A percentile compares a stretch with the other conserved stretches of the same genome.
Conservation (phyloP, 352 stramenopile species). For the Peronospora farinosa region DNA sequence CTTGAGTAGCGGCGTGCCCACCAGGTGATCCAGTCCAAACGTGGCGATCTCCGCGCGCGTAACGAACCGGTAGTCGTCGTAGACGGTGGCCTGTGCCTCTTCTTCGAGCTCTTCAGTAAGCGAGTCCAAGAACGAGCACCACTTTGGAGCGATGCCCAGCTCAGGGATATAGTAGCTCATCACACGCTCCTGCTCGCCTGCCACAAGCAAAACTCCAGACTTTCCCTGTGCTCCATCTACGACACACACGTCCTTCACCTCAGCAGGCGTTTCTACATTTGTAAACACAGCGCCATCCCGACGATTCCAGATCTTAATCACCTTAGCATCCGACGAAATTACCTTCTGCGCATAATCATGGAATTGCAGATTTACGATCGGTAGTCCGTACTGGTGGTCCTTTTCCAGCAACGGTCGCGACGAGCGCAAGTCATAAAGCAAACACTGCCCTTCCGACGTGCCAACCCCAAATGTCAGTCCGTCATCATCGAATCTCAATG, state of each 20-base stretch:
- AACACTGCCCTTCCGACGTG: constrained; percentile 89
- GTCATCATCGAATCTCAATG: constrained; percentile 90
- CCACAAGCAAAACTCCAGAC: constrained; percentile 94
- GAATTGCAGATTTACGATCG: constrained; percentile 93
- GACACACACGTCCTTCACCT: constrained; percentile 95
- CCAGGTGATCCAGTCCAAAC: constrained; percentile 96
- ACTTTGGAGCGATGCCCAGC: constrained; percentile 95
- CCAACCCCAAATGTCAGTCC: constrained; percentile 93
- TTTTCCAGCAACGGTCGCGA: constrained; percentile 92
- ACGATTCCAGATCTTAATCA: constrained; percentile 98
- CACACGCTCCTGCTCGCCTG: constrained; percentile 94
- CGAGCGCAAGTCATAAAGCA: constrained; percentile 96
- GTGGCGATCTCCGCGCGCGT: constrained; percentile 91
- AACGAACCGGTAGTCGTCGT: constrained; percentile 99
- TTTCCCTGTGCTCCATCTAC: constrained; percentile 85
- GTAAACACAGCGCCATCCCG: constrained; percentile 87
- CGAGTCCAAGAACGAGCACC: constrained; percentile 99
- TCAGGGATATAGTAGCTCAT: constrained; percentile 98
- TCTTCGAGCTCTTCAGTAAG: constrained; percentile 99
- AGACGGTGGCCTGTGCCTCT: constrained; percentile 89
- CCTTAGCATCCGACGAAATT: constrained; percentile 93
- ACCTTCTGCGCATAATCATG: constrained; percentile 86
- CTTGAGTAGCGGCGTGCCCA: constrained; percentile 94
- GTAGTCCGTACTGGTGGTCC: constrained; percentile 96
- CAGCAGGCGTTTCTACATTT: constrained; percentile 95